Evolutionary conservation across 768 basidiomycete species (phyloP).

Genomic region (Gelatoporia subvermispora): DNA sequence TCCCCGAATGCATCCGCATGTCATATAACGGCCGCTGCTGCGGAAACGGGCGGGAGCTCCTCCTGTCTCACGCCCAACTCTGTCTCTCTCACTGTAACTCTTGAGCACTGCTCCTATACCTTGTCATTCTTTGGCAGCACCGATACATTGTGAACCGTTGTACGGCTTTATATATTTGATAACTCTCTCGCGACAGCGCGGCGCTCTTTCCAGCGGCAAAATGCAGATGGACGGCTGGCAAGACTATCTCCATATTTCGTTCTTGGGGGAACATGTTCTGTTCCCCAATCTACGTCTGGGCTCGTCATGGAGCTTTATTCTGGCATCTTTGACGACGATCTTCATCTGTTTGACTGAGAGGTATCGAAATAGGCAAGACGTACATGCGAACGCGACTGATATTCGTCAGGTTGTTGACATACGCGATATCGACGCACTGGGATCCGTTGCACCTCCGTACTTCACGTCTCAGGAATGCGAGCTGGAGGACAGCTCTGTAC

Average conservation of each 20-base stretch:
- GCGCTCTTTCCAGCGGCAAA: not conserved
- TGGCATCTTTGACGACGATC: constrained; percentile 40
- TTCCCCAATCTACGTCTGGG: constrained; percentile 38
- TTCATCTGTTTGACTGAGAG: constrained; percentile 53
- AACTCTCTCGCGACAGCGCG: no score
- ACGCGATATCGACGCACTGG: constrained; percentile 45
- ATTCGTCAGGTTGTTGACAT: constrained; percentile 42
- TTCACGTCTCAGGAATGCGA: constrained; percentile 40
- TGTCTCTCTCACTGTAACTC: no score
- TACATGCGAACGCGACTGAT: not conserved
- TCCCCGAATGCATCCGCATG: no score
- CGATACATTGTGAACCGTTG: no score
- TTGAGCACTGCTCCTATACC: no score
- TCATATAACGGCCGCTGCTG: no score
- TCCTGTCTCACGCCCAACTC: no score
- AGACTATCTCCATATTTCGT: constrained; percentile 39
- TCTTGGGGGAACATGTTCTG: constrained; percentile 43
- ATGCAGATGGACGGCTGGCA: constrained; percentile 42
- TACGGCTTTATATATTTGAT: no score
- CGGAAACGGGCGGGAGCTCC: no score
- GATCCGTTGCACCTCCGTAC: constrained; percentile 33
- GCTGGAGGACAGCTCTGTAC: constrained; percentile 54
- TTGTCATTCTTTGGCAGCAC: no score
- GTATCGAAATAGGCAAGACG: constrained; percentile 27
- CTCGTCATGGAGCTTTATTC: constrained; percentile 44